Evolutionary conservation across 495 filamentous ascomycete species (phyloP), one percentile per base, ranked within the genome.

Genomic region (Amorphotheca resinae): DNA sequence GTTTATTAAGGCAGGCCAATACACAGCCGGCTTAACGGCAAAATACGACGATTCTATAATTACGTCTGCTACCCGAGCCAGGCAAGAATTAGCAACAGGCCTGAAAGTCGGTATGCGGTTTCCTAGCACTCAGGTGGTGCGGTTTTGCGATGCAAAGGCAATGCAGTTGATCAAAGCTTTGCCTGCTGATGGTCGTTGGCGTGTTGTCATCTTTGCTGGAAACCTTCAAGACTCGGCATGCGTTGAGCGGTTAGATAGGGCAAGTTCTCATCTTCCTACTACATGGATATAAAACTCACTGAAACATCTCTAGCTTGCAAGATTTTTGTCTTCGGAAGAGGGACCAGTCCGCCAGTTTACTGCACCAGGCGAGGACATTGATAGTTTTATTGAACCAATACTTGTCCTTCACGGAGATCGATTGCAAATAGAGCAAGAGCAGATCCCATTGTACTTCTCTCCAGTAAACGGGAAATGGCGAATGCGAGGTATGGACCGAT

Each of bases 151-250:
- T 51, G 77, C 65, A 0, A 69, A 76, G 25, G 73, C 74, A 4
- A 63, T 68, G 60, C 74, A 77, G 38, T 60, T 80, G 22, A 61
- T 65, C 12, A 49, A 64, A 47, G 42, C 54, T 15, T 48, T 70
- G 0, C 56, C 57, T n/a, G 52, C 61, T 0, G 74, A 83, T 51
- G 81, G 82, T 0, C 63, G 71, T 4, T 87, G 75, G 64, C 59
- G 79, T 1, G 57, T 85, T 38, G 68, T 86, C 14, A 40, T 82
- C 18, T 73, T 84, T 31, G 73, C 70, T 0, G 81, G 80, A 2
- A 68, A 82, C 56, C 53, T 84, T 9, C 46, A 58, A 15, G 3
- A 64, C 39, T 11, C 63, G 40, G 42, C 17, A 4, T 43, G 37
- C 5, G 72, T 76, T 56, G 23, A 52, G 2, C 60, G 74, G 8